Percentiles rank a stretch among this genome's conserved stretches.
These are phyloP conservation scores for Phytophthora meadii DNA, from an alignment of 352 stramenopile genomes.

Conservation along the genomic window DNA sequence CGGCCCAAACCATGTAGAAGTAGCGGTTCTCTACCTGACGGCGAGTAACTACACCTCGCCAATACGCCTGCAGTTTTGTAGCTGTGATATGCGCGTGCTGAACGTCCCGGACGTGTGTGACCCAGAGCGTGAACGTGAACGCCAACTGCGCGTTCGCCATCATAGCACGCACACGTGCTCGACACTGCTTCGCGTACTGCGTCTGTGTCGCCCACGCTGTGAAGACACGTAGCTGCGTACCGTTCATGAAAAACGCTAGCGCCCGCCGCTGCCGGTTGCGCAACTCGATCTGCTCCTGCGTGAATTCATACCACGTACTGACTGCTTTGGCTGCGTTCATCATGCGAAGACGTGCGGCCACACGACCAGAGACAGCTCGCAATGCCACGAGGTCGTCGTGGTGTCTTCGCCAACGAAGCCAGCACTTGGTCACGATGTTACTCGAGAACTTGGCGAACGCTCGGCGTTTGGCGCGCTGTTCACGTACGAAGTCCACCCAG, in stretches of 20 bases:
- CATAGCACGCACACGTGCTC: constrained; percentile 47
- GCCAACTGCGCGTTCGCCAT: constrained; percentile 60
- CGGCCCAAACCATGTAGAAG: constrained; percentile 67
- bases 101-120: constrained; percentile 42
- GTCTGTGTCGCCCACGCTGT: constrained; percentile 53
- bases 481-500: constrained; percentile 64
- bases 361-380: constrained; percentile 45
- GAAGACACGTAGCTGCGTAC: constrained; percentile 65
- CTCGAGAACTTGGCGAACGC: constrained; percentile 68
- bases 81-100: constrained; percentile 43
- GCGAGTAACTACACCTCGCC: constrained; percentile 55
- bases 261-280: constrained; percentile 62
- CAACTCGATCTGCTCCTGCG: constrained; percentile 54
- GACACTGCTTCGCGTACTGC: constrained; percentile 49
- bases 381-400: constrained; percentile 52
- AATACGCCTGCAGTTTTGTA: constrained; percentile 66
- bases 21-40: constrained; percentile 65
- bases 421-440: constrained; percentile 73
- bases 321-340: constrained; percentile 53
- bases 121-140: constrained; percentile 61
- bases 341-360: constrained; percentile 54
- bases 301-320: constrained; percentile 71
- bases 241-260: constrained; percentile 72
- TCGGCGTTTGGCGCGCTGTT: constrained; percentile 61
- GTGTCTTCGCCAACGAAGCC: constrained; percentile 55